These are phyloP conservation scores for Magnusiomyces tetraspermus DNA, from an alignment of 1,139 yeast species.

Conservation along the genomic window DNA sequence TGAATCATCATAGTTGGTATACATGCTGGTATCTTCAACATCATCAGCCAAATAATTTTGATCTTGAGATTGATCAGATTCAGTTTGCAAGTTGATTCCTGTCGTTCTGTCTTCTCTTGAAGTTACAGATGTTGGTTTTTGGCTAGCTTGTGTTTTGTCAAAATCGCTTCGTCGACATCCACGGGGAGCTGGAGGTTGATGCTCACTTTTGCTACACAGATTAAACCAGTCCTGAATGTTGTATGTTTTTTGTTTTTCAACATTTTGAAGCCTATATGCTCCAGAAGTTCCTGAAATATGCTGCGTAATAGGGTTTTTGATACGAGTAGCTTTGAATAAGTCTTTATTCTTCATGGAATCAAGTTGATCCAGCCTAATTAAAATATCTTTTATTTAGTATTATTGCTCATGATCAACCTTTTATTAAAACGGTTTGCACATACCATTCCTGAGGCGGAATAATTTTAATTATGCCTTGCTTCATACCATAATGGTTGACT, in stretches of 20 bases:
- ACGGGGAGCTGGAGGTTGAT: constrained; percentile 54
- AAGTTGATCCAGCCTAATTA: constrained; percentile 12
- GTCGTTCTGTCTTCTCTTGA: too few relatives aligned
- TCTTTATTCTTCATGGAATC: constrained; percentile 19
- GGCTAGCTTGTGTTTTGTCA: not conserved
- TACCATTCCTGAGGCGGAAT: constrained; percentile 73
- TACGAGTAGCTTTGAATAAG: constrained; percentile 34
- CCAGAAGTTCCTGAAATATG: constrained; percentile 62
- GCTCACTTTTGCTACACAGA: constrained; percentile 45
- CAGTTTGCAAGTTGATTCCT: not conserved
- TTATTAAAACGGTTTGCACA: constrained; percentile 4
- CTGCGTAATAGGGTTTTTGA: constrained; percentile 67
- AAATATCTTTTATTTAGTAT: too few relatives aligned
- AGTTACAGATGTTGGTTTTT: too few relatives aligned
- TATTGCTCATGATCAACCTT: too few relatives aligned
- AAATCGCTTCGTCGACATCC: constrained; percentile 33
- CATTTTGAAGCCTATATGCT: constrained; percentile 57
- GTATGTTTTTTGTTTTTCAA: constrained; percentile 58
- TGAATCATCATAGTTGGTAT: constrained; percentile 32
- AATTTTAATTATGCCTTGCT: constrained; percentile 67
- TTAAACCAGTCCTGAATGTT: constrained; percentile 66
- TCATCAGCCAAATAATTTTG: too few relatives aligned
- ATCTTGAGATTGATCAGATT: not conserved
- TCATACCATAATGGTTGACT: constrained; percentile 66
- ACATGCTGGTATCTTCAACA: too few relatives aligned